Conservation (phyloP, 352 stramenopile genomes). For the Nothophytophthora sp. region DNA sequence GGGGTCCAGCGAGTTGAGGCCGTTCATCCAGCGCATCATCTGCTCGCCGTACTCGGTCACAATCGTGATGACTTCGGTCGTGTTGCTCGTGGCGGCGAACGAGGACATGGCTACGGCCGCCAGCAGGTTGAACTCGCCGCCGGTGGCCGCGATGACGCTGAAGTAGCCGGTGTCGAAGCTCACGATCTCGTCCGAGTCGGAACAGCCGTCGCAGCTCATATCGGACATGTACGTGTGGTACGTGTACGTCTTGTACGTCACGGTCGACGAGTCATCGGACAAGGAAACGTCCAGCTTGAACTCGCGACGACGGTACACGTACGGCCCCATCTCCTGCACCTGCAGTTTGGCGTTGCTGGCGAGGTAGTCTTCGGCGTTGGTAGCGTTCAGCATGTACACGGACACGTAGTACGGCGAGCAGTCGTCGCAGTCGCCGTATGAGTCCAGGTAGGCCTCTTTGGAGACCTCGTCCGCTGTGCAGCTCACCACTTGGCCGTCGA, state of each 20-base stretch:
- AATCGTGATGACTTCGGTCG: slow-evolving; percentile 18
- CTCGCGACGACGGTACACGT: slow-evolving; percentile 67
- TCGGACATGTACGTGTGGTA: slow-evolving; percentile 61
- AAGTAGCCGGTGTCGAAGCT: slow-evolving; percentile 69
- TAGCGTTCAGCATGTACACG: slow-evolving; percentile 75
- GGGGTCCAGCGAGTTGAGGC: slow-evolving; percentile 74
- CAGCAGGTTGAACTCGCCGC: slow-evolving; percentile 64
- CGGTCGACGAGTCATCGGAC: slow-evolving; percentile 43
- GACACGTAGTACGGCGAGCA: slow-evolving; percentile 77
- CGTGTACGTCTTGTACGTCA: slow-evolving; percentile 81
- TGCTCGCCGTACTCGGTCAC: slow-evolving; percentile 44
- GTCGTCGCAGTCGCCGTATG: slow-evolving; percentile 74
- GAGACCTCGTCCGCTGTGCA: slow-evolving; percentile 41
- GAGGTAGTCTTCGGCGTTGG: slow-evolving; percentile 67
- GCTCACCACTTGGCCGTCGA: slow-evolving; percentile 33
- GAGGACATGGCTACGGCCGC: slow-evolving; percentile 40
- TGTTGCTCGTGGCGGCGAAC: slow-evolving; percentile 31
- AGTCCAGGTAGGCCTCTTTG: slow-evolving; percentile 50
- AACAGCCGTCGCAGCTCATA: slow-evolving; percentile 58
- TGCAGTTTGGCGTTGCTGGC: slow-evolving; percentile 50
- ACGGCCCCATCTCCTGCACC: slow-evolving; percentile 68
- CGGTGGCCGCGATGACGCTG: slow-evolving; percentile 60
- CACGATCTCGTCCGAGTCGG: slow-evolving; percentile 54
- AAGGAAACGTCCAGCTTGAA: slow-evolving; percentile 67
- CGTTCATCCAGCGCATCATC: slow-evolving; percentile 80